These are phyloP conservation scores for Guyanaporus albipodus DNA, from an alignment of 768 basidiomycete genomes.

Conservation along the genomic window DNA sequence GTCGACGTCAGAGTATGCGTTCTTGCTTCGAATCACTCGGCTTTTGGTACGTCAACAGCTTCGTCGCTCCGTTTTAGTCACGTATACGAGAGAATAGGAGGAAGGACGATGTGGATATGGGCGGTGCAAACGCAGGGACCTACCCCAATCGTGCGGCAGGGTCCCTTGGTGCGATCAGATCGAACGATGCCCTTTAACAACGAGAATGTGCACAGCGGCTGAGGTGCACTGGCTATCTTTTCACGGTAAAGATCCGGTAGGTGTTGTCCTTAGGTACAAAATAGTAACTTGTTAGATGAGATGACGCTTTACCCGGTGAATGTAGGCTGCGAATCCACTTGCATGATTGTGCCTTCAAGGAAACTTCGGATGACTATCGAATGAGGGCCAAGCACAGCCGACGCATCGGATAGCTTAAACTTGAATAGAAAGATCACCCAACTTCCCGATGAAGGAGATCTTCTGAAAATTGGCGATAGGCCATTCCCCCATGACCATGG, in stretches of 20 bases:
- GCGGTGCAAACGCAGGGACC: too few species aligned
- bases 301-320: conserved; percentile 2
- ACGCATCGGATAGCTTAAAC: not conserved
- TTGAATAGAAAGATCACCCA: not conserved
- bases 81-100: not conserved
- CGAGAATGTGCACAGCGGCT: conserved; percentile 1
- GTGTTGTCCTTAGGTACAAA: conserved; percentile 9
- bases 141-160: too few species aligned
- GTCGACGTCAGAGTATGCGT: not conserved
- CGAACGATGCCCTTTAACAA: conserved; percentile 15
- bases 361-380: not conserved
- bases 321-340: conserved; percentile 2
- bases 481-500: not conserved
- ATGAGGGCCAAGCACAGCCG: not conserved
- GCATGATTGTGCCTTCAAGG: not conserved
- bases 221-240: conserved; percentile 7
- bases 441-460: not conserved
- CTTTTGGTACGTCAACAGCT: conserved; percentile 6
- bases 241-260: not conserved
- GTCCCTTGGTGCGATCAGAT: conserved; percentile 19
- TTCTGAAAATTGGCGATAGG: not conserved
- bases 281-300: not conserved
- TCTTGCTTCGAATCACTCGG: not conserved
- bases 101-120: conserved; percentile 3
- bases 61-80: not conserved